Evolutionary conservation across 495 filamentous ascomycete genomes (phyloP).

Genomic region (Chaetomium fimeti): DNA sequence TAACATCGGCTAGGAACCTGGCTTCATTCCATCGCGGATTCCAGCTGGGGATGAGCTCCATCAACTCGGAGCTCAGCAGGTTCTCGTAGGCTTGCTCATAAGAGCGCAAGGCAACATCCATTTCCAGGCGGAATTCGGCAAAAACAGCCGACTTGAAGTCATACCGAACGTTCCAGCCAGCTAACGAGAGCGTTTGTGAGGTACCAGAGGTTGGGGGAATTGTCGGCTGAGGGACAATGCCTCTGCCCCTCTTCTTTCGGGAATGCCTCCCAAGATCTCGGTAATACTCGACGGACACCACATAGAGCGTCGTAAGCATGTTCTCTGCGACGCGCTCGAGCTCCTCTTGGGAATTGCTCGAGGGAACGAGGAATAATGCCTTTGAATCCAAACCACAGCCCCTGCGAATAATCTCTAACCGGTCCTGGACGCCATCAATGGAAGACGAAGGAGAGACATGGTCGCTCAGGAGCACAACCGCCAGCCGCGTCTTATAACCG

Average conservation of each 20-base stretch:
- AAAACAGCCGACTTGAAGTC: constrained; percentile 90
- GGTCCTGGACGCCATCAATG: constrained; percentile 60
- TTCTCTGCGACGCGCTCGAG: constrained; percentile 62
- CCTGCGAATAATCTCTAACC: constrained; percentile 69
- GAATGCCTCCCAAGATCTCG: constrained; percentile 85
- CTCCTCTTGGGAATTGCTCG: constrained; percentile 50
- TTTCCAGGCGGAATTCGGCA: constrained; percentile 86
- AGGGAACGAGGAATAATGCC: constrained; percentile 61
- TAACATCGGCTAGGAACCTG: constrained; percentile 72
- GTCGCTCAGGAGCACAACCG: constrained; percentile 76
- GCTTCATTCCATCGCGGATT: constrained; percentile 82
- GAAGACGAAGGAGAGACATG: constrained; percentile 56
- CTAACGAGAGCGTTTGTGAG: constrained; percentile 75
- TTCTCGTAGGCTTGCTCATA: constrained; percentile 83
- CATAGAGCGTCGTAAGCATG: constrained; percentile 62
- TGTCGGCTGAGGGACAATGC: constrained; percentile 74
- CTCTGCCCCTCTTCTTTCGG: constrained; percentile 75
- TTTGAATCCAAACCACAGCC: constrained; percentile 78
- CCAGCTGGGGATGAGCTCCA: constrained; percentile 85
- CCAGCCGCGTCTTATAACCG: constrained; percentile 68
- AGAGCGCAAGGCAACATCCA: constrained; percentile 77
- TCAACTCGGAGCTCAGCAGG: constrained; percentile 73
- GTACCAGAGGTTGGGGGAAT: constrained; percentile 78
- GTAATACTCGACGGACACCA: constrained; percentile 76
- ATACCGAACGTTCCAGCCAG: constrained; percentile 87